Conservation (phyloP, 2,329 filamentous ascomycete species). For the Arachnopeziza araneosa region DNA sequence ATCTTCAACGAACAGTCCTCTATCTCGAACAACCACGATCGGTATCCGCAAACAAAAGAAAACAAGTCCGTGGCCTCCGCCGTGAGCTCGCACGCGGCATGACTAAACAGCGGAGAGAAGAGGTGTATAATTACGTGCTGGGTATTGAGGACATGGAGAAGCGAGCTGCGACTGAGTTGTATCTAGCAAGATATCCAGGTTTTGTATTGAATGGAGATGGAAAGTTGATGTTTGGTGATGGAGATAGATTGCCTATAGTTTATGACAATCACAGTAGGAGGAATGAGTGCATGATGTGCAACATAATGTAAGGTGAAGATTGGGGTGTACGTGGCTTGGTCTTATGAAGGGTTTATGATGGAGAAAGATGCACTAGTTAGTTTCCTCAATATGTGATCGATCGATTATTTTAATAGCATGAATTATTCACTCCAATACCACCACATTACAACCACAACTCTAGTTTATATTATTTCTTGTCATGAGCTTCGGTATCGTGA, state of each 20-base stretch:
- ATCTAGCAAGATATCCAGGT: slow-evolving; percentile 11
- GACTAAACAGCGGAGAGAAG: slow-evolving; percentile 9
- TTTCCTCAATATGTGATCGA: too few species aligned
- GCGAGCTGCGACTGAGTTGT: slow-evolving; percentile 10
- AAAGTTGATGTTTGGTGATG: slow-evolving; percentile 8
- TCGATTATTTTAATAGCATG: too few species aligned
- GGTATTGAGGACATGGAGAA: slow-evolving; percentile 4
- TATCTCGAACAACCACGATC: slow-evolving; percentile 4
- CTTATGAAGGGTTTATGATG: background rate
- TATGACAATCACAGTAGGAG: background rate
- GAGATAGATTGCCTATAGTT: background rate
- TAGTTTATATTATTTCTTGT: too few species aligned
- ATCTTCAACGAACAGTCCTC: background rate
- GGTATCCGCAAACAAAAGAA: background rate
- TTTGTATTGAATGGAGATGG: slow-evolving; percentile 11
- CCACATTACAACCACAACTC: too few species aligned
- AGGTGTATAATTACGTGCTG: slow-evolving; percentile 8
- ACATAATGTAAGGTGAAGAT: background rate
- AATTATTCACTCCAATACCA: too few species aligned
- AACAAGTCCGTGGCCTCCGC: slow-evolving; percentile 4
- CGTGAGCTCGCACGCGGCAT: slow-evolving; percentile 12
- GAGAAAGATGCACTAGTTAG: too few species aligned
- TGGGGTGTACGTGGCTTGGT: background rate
- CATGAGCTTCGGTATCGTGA: too few species aligned
- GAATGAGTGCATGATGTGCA: background rate